Evolutionary conservation across 2,329 filamentous ascomycete species (phyloP).

Genomic region (Acrocalymma vagum): DNA sequence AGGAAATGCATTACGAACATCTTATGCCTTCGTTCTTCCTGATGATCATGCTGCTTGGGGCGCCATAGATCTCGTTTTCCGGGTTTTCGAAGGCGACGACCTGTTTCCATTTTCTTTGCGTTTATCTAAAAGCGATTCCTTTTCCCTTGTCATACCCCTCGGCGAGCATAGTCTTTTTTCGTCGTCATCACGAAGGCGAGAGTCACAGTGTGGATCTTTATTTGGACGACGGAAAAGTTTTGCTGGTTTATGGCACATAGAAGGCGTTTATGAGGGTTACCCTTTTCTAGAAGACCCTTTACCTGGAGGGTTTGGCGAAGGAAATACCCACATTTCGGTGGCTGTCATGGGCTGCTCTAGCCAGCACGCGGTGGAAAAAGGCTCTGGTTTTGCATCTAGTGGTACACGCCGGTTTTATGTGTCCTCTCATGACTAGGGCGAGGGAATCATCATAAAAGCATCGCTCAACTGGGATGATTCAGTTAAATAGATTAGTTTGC

Average conservation of each 20-base stretch:
- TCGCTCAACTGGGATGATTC: conserved; percentile 40
- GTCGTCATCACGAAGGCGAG: conserved; percentile 35
- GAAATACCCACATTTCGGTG: conserved; percentile 45
- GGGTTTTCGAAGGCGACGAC: conserved; percentile 46
- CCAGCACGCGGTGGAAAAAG: conserved; percentile 36
- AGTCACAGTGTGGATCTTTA: conserved; percentile 31
- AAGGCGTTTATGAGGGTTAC: conserved; percentile 48
- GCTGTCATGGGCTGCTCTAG: conserved; percentile 23
- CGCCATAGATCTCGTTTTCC: conserved; percentile 51
- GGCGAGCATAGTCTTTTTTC: conserved; percentile 35
- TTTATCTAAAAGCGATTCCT: conserved; percentile 50
- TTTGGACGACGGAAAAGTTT: conserved; percentile 44
- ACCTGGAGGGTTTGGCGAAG: conserved; percentile 37
- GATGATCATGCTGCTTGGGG: conserved; percentile 51
- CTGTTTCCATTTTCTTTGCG: conserved; percentile 38
- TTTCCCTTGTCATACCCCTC: conserved; percentile 43
- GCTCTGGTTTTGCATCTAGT: conserved; percentile 34
- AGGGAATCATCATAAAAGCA: conserved; percentile 49
- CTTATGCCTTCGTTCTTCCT: conserved; percentile 47
- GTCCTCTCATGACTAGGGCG: conserved; percentile 42
- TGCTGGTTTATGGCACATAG: conserved; percentile 47
- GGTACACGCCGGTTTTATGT: conserved; percentile 30
- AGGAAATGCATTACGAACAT: conserved; percentile 50
- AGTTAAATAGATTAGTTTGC: conserved; percentile 42
- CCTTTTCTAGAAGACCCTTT: conserved; percentile 38